Conservation (phyloP, 768 basidiomycete genomes). For the Fomitopsis serialis region DNA sequence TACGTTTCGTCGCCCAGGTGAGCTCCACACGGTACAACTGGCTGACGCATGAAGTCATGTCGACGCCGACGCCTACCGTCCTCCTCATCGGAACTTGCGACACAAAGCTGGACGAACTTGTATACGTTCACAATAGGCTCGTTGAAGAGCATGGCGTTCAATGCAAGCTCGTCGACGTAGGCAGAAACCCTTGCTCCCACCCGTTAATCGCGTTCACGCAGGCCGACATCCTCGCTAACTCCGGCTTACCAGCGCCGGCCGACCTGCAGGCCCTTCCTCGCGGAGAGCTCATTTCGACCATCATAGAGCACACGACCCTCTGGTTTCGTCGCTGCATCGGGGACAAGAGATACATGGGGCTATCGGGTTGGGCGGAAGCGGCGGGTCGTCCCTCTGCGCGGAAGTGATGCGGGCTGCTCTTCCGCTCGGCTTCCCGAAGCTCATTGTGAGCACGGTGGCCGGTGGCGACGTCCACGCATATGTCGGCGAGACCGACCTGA, state of each 20-base stretch:
- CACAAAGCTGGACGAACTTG: slow-evolving; percentile 16
- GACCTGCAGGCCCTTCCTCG: slow-evolving; percentile 11
- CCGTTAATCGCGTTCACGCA: slow-evolving; percentile 12
- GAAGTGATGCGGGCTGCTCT: slow-evolving; percentile 10
- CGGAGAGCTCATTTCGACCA: slow-evolving; percentile 7
- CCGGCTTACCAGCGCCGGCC: neutral
- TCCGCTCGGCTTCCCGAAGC: slow-evolving; percentile 17
- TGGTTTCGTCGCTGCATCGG: slow-evolving; percentile 6
- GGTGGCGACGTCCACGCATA: slow-evolving; percentile 13
- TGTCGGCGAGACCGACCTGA: slow-evolving; percentile 13
- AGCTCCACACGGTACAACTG: neutral
- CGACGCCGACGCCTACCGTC: slow-evolving; percentile 3
- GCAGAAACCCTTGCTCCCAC: slow-evolving; percentile 9
- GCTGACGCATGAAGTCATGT: neutral
- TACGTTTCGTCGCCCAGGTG: neutral
- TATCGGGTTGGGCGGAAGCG: slow-evolving; percentile 12
- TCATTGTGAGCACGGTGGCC: slow-evolving; percentile 18
- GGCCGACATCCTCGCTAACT: slow-evolving; percentile 4
- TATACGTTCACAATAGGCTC: slow-evolving; percentile 11
- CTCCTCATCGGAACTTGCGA: slow-evolving; percentile 18
- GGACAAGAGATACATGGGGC: slow-evolving; percentile 8
- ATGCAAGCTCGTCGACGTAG: slow-evolving; percentile 15
- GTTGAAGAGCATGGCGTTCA: slow-evolving; percentile 4
- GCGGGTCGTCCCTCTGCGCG: slow-evolving; percentile 14
- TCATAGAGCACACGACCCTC: slow-evolving; percentile 6